Conservation (phyloP, 495 filamentous ascomycete genomes). For the Apiosordaria backusii region DNA sequence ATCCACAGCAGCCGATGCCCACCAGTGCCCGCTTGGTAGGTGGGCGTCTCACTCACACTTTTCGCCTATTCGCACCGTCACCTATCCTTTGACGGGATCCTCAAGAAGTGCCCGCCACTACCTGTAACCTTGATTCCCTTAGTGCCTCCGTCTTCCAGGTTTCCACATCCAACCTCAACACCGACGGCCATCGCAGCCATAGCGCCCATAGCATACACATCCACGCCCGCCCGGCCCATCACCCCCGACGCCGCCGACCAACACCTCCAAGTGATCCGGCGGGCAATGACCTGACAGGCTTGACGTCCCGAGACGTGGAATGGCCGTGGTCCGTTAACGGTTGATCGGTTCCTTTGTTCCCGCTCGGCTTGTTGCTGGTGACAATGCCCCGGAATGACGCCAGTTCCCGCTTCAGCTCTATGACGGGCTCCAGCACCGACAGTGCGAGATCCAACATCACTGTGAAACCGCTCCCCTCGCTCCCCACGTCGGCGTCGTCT, state of each 20-base stretch:
- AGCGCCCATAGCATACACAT: neutral
- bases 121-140: neutral
- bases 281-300: conserved; percentile 30
- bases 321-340: conserved; percentile 23
- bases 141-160: neutral
- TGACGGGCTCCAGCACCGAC: conserved; percentile 58
- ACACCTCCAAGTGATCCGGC: neutral
- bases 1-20: conserved; percentile 12
- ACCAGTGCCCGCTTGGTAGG: neutral
- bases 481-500: conserved; percentile 47
- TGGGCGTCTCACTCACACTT: conserved; percentile 12
- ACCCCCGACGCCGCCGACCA: neutral
- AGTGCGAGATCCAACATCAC: conserved; percentile 59
- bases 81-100: conserved; percentile 20
- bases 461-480: conserved; percentile 47
- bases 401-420: conserved; percentile 56
- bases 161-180: neutral
- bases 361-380: conserved; percentile 30
- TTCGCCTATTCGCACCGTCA: conserved; percentile 11
- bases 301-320: conserved; percentile 23
- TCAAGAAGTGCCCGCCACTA: conserved; percentile 5
- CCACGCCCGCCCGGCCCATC: neutral
- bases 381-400: conserved; percentile 60
- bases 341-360: conserved; percentile 24
- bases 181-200: neutral